Evolutionary conservation across 495 filamentous ascomycete genomes (phyloP).

Genomic region (Penicillium coffeae): DNA sequence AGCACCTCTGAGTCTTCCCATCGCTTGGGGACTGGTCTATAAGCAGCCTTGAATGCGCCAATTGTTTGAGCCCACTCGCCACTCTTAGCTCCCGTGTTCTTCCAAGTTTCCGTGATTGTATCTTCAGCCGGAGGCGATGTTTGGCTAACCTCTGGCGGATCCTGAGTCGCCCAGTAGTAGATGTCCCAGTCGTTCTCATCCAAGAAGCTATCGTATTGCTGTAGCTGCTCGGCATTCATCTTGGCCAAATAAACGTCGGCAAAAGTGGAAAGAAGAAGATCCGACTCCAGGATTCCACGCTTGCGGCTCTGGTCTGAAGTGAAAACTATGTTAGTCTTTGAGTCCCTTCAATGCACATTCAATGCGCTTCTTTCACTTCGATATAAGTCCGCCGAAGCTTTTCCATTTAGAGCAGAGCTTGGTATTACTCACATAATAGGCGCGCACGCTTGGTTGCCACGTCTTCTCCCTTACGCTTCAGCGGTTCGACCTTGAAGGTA

Average conservation of each 20-base stretch:
- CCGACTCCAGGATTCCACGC: constrained; percentile 90
- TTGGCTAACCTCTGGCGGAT: constrained; percentile 52
- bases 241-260: constrained; percentile 68
- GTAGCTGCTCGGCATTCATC: constrained; percentile 71
- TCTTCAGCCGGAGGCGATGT: constrained; percentile 30
- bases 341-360: too few relatives aligned
- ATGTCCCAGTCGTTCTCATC: constrained; percentile 99
- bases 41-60: constrained; percentile 89
- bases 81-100: constrained; percentile 46
- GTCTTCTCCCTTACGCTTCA: constrained; percentile 78
- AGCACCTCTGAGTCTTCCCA: constrained; percentile 84
- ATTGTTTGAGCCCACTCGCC: constrained; percentile 98
- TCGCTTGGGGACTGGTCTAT: constrained; percentile 78
- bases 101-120: constrained; percentile 52
- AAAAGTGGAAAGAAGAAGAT: constrained; percentile 94
- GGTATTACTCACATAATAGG: constrained; percentile 70
- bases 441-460: constrained; percentile 78
- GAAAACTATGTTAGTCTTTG: not conserved
- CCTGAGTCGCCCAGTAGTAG: constrained; percentile 99
- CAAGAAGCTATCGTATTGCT: constrained; percentile 87
- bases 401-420: not conserved
- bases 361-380: too few relatives aligned
- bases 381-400: too few relatives aligned
- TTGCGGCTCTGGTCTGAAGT: constrained; percentile 91
- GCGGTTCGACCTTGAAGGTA: constrained; percentile 83